Percentiles rank a stretch among this genome's conserved stretches.
Evolutionary conservation across 1,139 yeast genomes (phyloP).

Genomic region (Entelexis sorbosivorans): DNA sequence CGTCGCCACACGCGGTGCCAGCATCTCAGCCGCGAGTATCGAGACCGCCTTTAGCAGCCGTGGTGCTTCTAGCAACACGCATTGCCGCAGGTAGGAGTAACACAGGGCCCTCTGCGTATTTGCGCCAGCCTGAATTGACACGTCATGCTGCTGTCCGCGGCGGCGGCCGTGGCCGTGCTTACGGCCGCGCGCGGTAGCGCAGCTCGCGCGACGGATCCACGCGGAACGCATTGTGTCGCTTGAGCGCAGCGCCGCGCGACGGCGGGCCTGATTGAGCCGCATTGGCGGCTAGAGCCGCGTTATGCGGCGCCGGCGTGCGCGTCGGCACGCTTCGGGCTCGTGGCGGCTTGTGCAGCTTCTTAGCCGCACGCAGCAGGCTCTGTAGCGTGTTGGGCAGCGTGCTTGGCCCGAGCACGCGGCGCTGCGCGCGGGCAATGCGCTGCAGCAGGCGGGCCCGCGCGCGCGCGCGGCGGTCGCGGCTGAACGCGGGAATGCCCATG

Average conservation of each 20-base stretch:
- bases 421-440: conserved; percentile 10
- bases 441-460: conserved; percentile 9
- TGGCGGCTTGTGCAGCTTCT: background rate
- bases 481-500: conserved; percentile 5
- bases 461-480: background rate
- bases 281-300: too few species aligned
- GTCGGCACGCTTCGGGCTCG: too few species aligned
- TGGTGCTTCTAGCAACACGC: too few species aligned
- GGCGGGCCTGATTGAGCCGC: background rate
- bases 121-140: too few species aligned
- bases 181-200: background rate
- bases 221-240: conserved; percentile 10
- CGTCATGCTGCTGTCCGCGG: too few species aligned
- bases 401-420: background rate
- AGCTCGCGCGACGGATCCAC: conserved; percentile 8
- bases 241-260: background rate
- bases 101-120: too few species aligned
- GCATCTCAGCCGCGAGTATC: too few species aligned
- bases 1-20: background rate
- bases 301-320: too few species aligned
- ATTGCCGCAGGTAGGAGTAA: too few species aligned
- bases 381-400: background rate
- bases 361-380: conserved; percentile 2
- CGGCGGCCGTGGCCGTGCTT: too few species aligned
- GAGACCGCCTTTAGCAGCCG: too few species aligned